Evolutionary conservation across 2,329 filamentous ascomycete species (phyloP).

Genomic region (Hansfordia pulvinata): DNA sequence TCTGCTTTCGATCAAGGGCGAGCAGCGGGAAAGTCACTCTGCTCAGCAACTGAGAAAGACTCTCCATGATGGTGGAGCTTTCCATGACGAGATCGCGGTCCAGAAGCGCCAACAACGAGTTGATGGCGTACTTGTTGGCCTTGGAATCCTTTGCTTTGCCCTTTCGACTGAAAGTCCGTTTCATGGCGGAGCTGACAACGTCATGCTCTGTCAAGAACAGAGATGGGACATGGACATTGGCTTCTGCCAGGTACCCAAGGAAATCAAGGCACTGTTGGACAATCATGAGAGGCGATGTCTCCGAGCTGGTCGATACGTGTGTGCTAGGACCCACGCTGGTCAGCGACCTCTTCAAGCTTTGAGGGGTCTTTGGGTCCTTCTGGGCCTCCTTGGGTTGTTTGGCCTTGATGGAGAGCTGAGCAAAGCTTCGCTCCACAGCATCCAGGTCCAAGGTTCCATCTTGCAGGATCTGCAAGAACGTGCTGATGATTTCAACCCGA

Average conservation of each 20-base stretch:
- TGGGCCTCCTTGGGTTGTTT: conserved; percentile 62
- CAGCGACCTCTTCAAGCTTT: conserved; percentile 60
- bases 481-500: conserved; percentile 83
- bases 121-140: conserved; percentile 79
- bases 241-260: conserved; percentile 68
- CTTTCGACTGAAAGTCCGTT: conserved; percentile 65
- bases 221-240: conserved; percentile 75
- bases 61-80: conserved; percentile 93
- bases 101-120: conserved; percentile 74
- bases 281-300: conserved; percentile 86
- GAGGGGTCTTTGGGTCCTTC: conserved; percentile 62
- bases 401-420: conserved; percentile 80
- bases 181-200: conserved; percentile 55
- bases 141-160: conserved; percentile 79
- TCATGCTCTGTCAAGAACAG: conserved; percentile 96
- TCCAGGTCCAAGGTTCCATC: conserved; percentile 89
- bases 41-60: conserved; percentile 74
- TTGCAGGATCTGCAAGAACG: conserved; percentile 83
- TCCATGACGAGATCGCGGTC: conserved; percentile 95
- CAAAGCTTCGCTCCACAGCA: conserved; percentile 90
- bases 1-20: conserved; percentile 55
- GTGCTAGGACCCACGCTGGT: conserved; percentile 39
- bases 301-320: conserved; percentile 51
- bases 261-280: conserved; percentile 89
- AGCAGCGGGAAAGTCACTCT: conserved; percentile 80